phyloP scores from a whole-genome alignment of 495 filamentous ascomycete species.

The Xylaria bambusicola region DNA sequence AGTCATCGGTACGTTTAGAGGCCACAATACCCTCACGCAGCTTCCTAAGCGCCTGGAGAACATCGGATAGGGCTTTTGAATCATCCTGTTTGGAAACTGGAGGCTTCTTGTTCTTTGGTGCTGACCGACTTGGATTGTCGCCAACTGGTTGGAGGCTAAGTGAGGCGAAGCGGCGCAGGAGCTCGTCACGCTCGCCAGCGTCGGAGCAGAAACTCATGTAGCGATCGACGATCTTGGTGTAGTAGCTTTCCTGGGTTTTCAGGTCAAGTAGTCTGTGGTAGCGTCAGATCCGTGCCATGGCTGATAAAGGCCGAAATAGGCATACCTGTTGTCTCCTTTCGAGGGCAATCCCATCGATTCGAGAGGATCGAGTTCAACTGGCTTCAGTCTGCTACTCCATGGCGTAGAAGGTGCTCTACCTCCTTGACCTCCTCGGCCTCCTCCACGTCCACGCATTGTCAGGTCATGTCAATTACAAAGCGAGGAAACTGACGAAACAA shows the following conservation, averaged over 20 bases:
- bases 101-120: slow-evolving; percentile 32
- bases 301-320: background rate
- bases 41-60: slow-evolving; percentile 79
- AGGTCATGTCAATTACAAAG: slow-evolving; percentile 32
- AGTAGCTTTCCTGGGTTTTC: slow-evolving; percentile 80
- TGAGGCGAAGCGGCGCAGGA: slow-evolving; percentile 72
- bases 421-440: slow-evolving; percentile 32
- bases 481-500: background rate
- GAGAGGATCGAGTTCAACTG: slow-evolving; percentile 68
- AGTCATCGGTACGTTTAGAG: slow-evolving; percentile 65
- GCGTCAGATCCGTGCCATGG: background rate
- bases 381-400: slow-evolving; percentile 73
- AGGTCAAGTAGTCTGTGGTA: slow-evolving; percentile 68
- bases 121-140: slow-evolving; percentile 22
- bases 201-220: slow-evolving; percentile 85
- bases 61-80: slow-evolving; percentile 44
- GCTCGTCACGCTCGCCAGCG: slow-evolving; percentile 62
- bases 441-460: slow-evolving; percentile 38
- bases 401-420: slow-evolving; percentile 52
- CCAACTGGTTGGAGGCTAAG: slow-evolving; percentile 48
- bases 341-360: slow-evolving; percentile 80
- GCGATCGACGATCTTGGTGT: slow-evolving; percentile 77
- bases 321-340: slow-evolving; percentile 78
- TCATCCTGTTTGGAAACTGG: slow-evolving; percentile 17
- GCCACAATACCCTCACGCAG: slow-evolving; percentile 86